A percentile compares a stretch with the other conserved stretches of the same genome.
These are phyloP conservation scores for Cutaneotrichosporon spelunceum DNA, from an alignment of 1,284 basidiomycete species.

Conservation along the genomic window DNA sequence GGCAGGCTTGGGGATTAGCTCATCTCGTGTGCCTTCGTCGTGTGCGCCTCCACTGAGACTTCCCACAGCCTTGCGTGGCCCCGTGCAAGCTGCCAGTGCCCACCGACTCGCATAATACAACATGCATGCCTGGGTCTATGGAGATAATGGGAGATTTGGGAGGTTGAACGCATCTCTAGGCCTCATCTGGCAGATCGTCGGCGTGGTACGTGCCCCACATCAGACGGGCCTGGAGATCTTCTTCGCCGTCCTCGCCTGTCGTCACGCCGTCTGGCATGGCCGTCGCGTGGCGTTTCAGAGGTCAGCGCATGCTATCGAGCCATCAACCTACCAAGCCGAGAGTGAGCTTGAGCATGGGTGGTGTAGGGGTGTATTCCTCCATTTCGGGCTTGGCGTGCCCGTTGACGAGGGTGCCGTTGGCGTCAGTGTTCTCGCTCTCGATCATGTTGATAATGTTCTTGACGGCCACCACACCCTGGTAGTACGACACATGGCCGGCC, in stretches of 20 bases:
- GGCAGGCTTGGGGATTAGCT: no score
- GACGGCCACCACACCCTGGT: slow-evolving; percentile 55
- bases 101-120: no score
- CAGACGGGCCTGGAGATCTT: slow-evolving; percentile 55
- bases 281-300: slow-evolving; percentile 52
- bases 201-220: slow-evolving; percentile 52
- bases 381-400: slow-evolving; percentile 40
- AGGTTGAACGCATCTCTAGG: slow-evolving; percentile 6
- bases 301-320: background rate
- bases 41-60: no score
- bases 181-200: slow-evolving; percentile 13
- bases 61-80: no score
- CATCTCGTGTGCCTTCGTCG: no score
- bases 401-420: background rate
- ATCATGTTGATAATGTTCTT: slow-evolving; percentile 51
- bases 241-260: slow-evolving; percentile 53
- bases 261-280: slow-evolving; percentile 56
- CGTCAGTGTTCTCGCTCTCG: slow-evolving; percentile 11
- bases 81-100: no score
- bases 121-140: no score
- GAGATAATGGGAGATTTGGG: no score
- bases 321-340: slow-evolving; percentile 57
- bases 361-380: slow-evolving; percentile 59
- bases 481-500: slow-evolving; percentile 67
- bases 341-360: slow-evolving; percentile 67